These are phyloP conservation scores for Lactarius akahatsu DNA, from an alignment of 768 basidiomycete species.

Conservation along the genomic window DNA sequence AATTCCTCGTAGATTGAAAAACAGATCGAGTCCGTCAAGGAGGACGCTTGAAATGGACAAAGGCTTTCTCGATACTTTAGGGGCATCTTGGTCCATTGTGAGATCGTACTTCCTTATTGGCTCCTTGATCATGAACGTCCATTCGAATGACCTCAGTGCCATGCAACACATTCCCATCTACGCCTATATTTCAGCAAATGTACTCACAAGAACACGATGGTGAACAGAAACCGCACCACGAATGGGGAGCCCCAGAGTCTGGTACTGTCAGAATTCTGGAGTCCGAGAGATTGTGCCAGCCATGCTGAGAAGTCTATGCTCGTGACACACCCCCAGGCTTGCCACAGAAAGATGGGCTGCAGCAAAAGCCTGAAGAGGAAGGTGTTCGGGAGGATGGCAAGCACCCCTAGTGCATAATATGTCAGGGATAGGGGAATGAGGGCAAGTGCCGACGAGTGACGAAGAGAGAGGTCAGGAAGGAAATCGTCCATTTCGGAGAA, in stretches of 20 bases:
- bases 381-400: conserved; percentile 13
- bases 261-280: no score
- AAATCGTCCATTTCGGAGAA: background rate
- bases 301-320: conserved; percentile 1
- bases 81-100: background rate
- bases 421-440: background rate
- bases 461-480: conserved; percentile 3
- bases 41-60: conserved; percentile 3
- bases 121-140: background rate
- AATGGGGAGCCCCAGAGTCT: background rate
- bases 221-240: background rate
- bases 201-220: background rate
- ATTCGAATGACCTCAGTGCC: background rate
- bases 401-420: conserved; percentile 8
- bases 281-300: background rate
- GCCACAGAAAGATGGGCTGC: conserved; percentile 1
- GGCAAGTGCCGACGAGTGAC: background rate
- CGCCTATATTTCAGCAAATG: background rate
- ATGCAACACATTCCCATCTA: conserved; percentile 7
- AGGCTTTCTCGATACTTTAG: background rate
- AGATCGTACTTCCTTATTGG: no score
- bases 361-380: background rate
- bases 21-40: conserved; percentile 16
- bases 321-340: background rate
- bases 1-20: conserved; percentile 19